Evolutionary conservation across 768 basidiomycete genomes (phyloP), one percentile per base, ranked within the genome.

Genomic region (Amanita rubescens): DNA sequence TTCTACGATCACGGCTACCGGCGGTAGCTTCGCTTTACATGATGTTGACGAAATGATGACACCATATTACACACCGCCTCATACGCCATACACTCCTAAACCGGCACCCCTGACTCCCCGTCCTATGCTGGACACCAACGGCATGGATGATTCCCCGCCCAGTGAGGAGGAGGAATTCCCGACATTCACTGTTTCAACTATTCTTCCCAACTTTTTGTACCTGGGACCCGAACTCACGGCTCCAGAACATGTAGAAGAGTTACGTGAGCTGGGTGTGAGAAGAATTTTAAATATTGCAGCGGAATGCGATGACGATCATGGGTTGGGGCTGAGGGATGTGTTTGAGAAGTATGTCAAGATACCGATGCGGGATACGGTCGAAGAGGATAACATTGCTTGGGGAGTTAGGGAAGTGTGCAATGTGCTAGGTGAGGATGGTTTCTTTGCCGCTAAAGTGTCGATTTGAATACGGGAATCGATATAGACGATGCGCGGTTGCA

Each of bases 401-500:
- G 90, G 90, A 8, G 81, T 98, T 41, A 77, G 82, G 46, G 88
- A 94, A 61, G 90, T 86, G 41, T 96, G 93, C 64, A 79, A 88
- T 41, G 82, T 88, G 51, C 75, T 96, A 48, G 93, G 94, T 95
- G 67, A 67, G 88, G 11, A n/a, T 17, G 4, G 15, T 38, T 44
- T 54, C 22, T 20, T 53, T 15, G 27, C 14, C 17, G 35, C 46
- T 56, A 33, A 33, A 30, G 52, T 41, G 34, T 15, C 14, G 39
- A 48, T 33, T 49, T 22, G 22, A 55, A 30, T 30, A 30, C 32
- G 9, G n/a, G 32, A 19, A 39, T 35, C 19, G 6, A 0, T 60
- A 96, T 60, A 96, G 94, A 96, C 64, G 94, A 97, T 61, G 94
- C 94, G 1, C 82, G 88, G 44, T 68, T 97, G 49, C 92, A 93